Evolutionary conservation across 139 green algal species (phyloP), one percentile per base, ranked within the genome.

Genomic region (Zygnema circumcarinatum): DNA sequence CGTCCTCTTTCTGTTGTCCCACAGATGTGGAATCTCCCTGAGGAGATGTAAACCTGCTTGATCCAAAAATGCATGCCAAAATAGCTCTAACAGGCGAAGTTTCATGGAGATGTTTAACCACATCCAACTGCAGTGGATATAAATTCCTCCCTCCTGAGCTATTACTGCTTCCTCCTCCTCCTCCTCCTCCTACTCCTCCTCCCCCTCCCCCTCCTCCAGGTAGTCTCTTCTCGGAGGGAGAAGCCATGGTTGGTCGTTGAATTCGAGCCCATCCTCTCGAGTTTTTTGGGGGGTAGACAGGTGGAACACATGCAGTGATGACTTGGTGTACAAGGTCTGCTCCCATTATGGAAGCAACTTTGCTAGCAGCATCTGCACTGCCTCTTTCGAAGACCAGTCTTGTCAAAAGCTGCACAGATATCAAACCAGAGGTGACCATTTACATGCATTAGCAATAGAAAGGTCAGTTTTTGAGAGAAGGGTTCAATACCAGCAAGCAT

Each of bases 261-360:
- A 82, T 32, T 39, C 69, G 79, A 36, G 79, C 42, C 79, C 42
- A 84, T 41, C 52, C 42, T 33, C 11, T 33, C 7, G 31, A 38
- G 22, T 7, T 35, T 35, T 32, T 33, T 78, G 82, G 82, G 3
- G 82, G 82, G 16, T 69, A 52, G 36, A 88, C 82, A 11, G 82
- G 82, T 2, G 72, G 82, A 29, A 88, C 72, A 53, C 82, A 87
- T 31, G 82, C 3, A 31, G 82, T 86, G 69, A 88, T 41, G 32
- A 88, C 72, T 40, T 88, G 82, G 36, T 87, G 82, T 21, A 88
- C 82, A 2, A 88, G 82, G 73, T 89, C 76, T 68, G 29, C 2
- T 21, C 84, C 79, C 84, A 89, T 89, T 41, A 89, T 81, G 31
- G 20, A 76, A 25, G 84, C 84, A 33, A 89, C 84, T 53, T 89